phyloP scores from a whole-genome alignment of 306 rosid species.

The Gastrolobium villosum region DNA sequence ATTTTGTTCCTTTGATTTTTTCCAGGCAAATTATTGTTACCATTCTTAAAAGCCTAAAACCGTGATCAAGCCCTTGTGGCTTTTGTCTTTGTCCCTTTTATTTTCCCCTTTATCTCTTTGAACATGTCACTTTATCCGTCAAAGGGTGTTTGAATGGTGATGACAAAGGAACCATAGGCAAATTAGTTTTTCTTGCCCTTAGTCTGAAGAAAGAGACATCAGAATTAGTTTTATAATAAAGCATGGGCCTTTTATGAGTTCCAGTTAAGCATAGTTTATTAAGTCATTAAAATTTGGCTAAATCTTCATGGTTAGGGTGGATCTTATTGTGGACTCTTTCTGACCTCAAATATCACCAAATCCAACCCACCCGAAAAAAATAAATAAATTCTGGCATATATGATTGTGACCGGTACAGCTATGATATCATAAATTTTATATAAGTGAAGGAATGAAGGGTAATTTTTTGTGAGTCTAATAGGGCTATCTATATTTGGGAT shows the following conservation, averaged over 20 bases:
- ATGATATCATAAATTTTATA: conserved; percentile 37
- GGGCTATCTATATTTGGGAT: conserved; percentile 49
- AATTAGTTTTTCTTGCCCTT: conserved; percentile 45
- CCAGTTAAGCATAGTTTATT: not conserved
- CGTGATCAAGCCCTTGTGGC: conserved; percentile 50
- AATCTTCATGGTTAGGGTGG: conserved; percentile 31
- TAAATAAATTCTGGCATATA: not conserved
- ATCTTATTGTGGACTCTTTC: conserved; percentile 23
- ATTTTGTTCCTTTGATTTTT: conserved; percentile 48
- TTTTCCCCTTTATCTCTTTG: conserved; percentile 48
- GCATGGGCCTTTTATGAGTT: conserved; percentile 18
- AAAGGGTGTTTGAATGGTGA: conserved; percentile 56
- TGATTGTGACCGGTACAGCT: conserved; percentile 45
- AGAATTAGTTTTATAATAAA: conserved; percentile 22
- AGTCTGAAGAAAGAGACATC: conserved; percentile 45
- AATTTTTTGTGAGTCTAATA: conserved; percentile 30
- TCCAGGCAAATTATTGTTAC: conserved; percentile 56
- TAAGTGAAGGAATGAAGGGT: conserved; percentile 47
- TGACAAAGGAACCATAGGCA: conserved; percentile 30
- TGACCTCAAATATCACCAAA: conserved; percentile 42
- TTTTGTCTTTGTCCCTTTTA: conserved; percentile 52
- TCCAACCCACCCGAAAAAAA: conserved; percentile 24
- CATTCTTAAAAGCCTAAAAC: conserved; percentile 73
- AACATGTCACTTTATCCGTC: conserved; percentile 56
- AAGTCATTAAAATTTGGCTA: not conserved